Evolutionary conservation across 2,329 filamentous ascomycete species (phyloP).

Genomic region (Penicillium nordicum): DNA sequence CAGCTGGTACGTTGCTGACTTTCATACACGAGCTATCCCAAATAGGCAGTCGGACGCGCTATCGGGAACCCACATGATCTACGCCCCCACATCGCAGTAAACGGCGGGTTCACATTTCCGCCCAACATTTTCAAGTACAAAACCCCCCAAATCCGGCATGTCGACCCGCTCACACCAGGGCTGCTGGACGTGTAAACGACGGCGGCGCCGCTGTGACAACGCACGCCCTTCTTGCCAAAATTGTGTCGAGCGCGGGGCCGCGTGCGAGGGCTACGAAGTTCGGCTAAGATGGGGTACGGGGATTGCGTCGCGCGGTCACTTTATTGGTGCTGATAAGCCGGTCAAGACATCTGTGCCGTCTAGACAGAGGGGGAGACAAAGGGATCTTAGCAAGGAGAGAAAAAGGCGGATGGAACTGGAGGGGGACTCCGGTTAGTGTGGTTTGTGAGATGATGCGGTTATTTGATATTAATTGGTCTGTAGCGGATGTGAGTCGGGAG

Average conservation of each 20-base stretch:
- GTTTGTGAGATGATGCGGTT: not conserved
- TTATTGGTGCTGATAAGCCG: conserved; percentile 30
- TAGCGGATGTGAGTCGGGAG: not conserved
- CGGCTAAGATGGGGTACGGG: conserved; percentile 31
- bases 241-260: conserved; percentile 22
- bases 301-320: conserved; percentile 32
- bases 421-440: conserved; percentile 1
- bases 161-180: conserved; percentile 30
- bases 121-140: not conserved
- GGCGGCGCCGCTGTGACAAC: conserved; percentile 29
- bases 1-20: too few species aligned
- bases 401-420: conserved; percentile 1
- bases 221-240: conserved; percentile 24
- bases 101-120: not conserved
- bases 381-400: conserved; percentile 24
- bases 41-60: not conserved
- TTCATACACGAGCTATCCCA: not conserved
- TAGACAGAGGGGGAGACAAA: conserved; percentile 24
- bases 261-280: conserved; percentile 33
- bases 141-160: conserved; percentile 22
- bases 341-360: conserved; percentile 22
- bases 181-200: conserved; percentile 33
- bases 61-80: not conserved
- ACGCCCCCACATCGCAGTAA: not conserved
- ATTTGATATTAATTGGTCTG: not conserved